Evolutionary conservation across 805 yeast genomes (phyloP), one percentile per base, ranked within the genome.

Genomic region (Lipomyces orientalis): DNA sequence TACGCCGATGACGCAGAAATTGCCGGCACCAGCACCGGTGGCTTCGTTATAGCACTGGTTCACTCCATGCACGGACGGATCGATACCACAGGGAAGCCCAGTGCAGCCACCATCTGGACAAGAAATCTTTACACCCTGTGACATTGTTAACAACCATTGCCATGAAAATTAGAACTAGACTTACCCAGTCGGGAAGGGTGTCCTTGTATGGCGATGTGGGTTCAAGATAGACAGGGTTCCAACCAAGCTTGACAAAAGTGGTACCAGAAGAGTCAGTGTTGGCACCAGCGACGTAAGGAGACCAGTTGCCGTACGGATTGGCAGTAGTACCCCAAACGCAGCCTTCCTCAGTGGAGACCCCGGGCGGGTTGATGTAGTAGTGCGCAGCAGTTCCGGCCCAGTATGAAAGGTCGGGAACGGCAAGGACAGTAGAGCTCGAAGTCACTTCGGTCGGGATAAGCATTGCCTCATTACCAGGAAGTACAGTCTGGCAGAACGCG

Each of bases 381-480:
- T 92, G 97, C 51, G 97, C 89, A 54, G 97, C 91, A 54, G 97
- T 91, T 46, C 72, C 72, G n/a, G 66, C 68, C 75, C 75, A 73
- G 81, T 92, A 92, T 64, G 87, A 87, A 1, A 93, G 81, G 43
- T 73, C 80, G 19, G 97, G 97, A 62, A 92, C 97, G 29, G 97
- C 97, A 66, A 92, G 80, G 1, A 84, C 81, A 64, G 81, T 78
- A n/a, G 81, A 68, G 9, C 86, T 84, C 14, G 82, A 79, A n/a
- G 80, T 83, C 65, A 89, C 87, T 63, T 83, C 77, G 29, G 96
- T 91, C 68, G 97, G 97, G 72, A 93, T 91, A 77, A 91, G 82
- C 97, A 92, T 92, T 73, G 92, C 97, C 81, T 92, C 97, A 78
- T 91, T 90, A 73, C 97, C 97, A 31, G 97, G 97, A 65, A 93